These are phyloP conservation scores for Paramecium tetraurelia DNA, from an alignment of 73 alveolate species.

Conservation along the genomic window DNA sequence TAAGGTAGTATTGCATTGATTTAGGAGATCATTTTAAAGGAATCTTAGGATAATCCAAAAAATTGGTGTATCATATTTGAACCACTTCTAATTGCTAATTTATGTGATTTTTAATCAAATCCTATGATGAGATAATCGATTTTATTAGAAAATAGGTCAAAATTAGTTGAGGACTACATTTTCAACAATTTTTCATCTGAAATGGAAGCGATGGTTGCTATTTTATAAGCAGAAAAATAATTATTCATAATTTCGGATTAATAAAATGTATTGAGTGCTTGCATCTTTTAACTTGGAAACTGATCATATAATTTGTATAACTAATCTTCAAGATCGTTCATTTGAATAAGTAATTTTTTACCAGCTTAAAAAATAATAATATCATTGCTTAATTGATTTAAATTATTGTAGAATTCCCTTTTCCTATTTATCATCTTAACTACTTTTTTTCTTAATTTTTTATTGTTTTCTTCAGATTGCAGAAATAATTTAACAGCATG, in stretches of 20 bases:
- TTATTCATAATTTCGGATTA: constrained; percentile 16
- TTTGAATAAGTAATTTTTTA: neutral
- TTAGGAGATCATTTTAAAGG: neutral
- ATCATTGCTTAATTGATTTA: neutral
- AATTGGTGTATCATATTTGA: neutral
- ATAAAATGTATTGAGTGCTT: constrained; percentile 38
- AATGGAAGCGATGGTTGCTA: neutral
- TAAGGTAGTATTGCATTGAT: neutral
- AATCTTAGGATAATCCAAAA: constrained; percentile 16
- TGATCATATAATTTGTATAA: neutral
- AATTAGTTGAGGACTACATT: neutral
- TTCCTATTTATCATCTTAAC: neutral
- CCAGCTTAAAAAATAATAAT: neutral
- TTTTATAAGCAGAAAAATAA: neutral
- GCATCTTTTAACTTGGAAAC: constrained; percentile 42
- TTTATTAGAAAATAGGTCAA: neutral
- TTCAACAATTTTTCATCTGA: constrained; percentile 38
- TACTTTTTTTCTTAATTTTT: neutral
- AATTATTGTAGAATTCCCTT: neutral
- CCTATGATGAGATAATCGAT: constrained; percentile 12
- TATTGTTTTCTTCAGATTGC: neutral
- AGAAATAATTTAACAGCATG: constrained; percentile 19
- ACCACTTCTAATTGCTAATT: neutral
- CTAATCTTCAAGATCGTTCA: neutral
- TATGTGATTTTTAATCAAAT: constrained; percentile 4